A percentile compares a stretch with the other conserved stretches of the same genome.
Evolutionary conservation across 768 basidiomycete species (phyloP).

Genomic region (Auricularia auricula-judae): DNA sequence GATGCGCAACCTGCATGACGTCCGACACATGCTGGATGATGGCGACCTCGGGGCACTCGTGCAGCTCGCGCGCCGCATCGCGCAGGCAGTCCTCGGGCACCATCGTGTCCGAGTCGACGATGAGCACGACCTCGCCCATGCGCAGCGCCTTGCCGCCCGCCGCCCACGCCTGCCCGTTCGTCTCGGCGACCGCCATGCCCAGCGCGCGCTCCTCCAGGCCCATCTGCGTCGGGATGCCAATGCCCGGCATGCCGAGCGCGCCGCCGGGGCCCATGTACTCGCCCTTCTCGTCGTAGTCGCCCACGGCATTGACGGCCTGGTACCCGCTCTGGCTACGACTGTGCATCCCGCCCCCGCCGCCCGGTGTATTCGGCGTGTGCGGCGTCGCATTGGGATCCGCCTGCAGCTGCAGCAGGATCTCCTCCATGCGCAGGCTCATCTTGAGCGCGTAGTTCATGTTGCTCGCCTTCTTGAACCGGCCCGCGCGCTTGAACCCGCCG

Average conservation of each 20-base stretch:
- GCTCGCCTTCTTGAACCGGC: slow-evolving; percentile 38
- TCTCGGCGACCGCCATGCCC: slow-evolving; percentile 41
- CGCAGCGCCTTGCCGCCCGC: slow-evolving; percentile 31
- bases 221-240: slow-evolving; percentile 18
- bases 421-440: slow-evolving; percentile 30
- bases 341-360: slow-evolving; percentile 2
- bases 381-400: slow-evolving; percentile 10
- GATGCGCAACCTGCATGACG: slow-evolving; percentile 21
- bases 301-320: slow-evolving; percentile 48
- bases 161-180: slow-evolving; percentile 26
- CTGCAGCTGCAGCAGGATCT: slow-evolving; percentile 23
- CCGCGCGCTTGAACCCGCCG: slow-evolving; percentile 38
- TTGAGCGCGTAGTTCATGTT: slow-evolving; percentile 41
- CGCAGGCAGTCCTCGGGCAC: slow-evolving; percentile 44
- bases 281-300: slow-evolving; percentile 43
- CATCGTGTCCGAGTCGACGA: slow-evolving; percentile 41
- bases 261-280: slow-evolving; percentile 18
- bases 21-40: slow-evolving; percentile 42
- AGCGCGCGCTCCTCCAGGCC: slow-evolving; percentile 40
- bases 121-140: slow-evolving; percentile 33
- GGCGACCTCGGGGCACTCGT: slow-evolving; percentile 35
- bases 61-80: slow-evolving; percentile 41
- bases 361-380: neutral
- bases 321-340: slow-evolving; percentile 41
- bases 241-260: slow-evolving; percentile 12